Evolutionary conservation across 2,329 filamentous ascomycete genomes (phyloP), one percentile per base, ranked within the genome.

Genomic region (Penicillium nordicum): DNA sequence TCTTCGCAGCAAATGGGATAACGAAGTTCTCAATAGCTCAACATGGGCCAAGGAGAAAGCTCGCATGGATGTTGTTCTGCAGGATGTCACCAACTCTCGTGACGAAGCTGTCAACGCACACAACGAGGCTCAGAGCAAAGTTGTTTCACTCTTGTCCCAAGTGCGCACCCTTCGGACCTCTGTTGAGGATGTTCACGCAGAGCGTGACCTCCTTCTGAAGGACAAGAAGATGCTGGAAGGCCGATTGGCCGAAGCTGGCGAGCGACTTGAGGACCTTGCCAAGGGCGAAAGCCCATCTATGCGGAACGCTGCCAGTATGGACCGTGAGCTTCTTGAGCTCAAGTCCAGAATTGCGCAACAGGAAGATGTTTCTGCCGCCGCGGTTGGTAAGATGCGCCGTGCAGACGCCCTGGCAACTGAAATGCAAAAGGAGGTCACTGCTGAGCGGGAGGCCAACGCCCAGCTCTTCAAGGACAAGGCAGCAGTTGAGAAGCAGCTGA

Each of bases 21-120:
- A 97, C 67, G 93, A 99, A 76, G 91, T 97, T 11, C 84, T 97
- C 65, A 97, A 97, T 77, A 96, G 91, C 74, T 96, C 92, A 16
- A 96, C 93, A 0, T 97, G 94, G 92, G 92, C 92, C 12, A 99
- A 99, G 78, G 93, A 99, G 77, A 97, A 97, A 80, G 84, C 91
- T 16, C 88, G 93, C 16, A 82, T 99, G 40, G 93, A 97, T 72
- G 86, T 92, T 58, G 95, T 92, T 5, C 81, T 99, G 53, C 87
- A 93, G 49, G 92, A 97, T 71, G 84, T 97, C 32, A 88, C 89
- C 11, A 87, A 90, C 47, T 96, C 92, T n/a, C 87, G 93, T 3
- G 93, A 99, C 63, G 94, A 99, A 73, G 93, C 94, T 10, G 88
- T 92, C 49, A 88, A 86, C 65, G 93, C 94, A 0, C 94, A 99